These are phyloP conservation scores for Chalaropsis ovoidea DNA, from an alignment of 2,329 filamentous ascomycete genomes.

Conservation along the genomic window DNA sequence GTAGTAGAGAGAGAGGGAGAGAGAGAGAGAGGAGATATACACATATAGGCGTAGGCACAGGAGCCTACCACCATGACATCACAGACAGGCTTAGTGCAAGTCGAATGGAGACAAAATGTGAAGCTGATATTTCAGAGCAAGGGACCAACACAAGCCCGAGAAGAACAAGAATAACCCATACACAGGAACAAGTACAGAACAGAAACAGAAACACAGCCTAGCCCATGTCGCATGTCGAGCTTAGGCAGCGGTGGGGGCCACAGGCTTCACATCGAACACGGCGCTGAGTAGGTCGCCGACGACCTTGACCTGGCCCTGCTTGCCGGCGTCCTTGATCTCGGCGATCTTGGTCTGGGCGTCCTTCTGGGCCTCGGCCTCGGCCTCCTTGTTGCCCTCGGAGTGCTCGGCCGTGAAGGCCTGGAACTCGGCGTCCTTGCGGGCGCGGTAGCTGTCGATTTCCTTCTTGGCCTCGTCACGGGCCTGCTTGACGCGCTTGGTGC, in stretches of 20 bases:
- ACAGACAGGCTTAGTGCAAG: slow-evolving; percentile 1
- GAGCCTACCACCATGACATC: background rate
- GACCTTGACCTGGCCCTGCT: slow-evolving; percentile 69
- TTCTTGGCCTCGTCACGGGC: slow-evolving; percentile 94
- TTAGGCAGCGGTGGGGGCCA: slow-evolving; percentile 35
- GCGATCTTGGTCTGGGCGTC: slow-evolving; percentile 69
- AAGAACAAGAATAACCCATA: slow-evolving; percentile 18
- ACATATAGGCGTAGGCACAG: no score
- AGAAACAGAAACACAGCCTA: background rate
- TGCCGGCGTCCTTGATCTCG: slow-evolving; percentile 70
- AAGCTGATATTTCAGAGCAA: slow-evolving; percentile 5
- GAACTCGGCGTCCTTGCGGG: slow-evolving; percentile 85
- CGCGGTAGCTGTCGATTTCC: slow-evolving; percentile 88
- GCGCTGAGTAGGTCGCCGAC: slow-evolving; percentile 72
- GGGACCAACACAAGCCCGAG: slow-evolving; percentile 14
- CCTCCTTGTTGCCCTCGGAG: slow-evolving; percentile 73
- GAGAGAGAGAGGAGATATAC: background rate
- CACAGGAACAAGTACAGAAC: slow-evolving; percentile 15
- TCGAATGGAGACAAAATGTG: background rate
- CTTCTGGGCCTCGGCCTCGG: slow-evolving; percentile 69
- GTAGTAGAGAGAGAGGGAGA: slow-evolving; percentile 25
- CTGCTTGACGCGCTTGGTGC: slow-evolving; percentile 94
- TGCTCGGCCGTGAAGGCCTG: slow-evolving; percentile 94
- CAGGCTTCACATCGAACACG: slow-evolving; percentile 74
- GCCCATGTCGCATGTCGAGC: slow-evolving; percentile 27